Evolutionary conservation across 257 asterid genomes (phyloP).

Genomic region (Primulina eburnea): DNA sequence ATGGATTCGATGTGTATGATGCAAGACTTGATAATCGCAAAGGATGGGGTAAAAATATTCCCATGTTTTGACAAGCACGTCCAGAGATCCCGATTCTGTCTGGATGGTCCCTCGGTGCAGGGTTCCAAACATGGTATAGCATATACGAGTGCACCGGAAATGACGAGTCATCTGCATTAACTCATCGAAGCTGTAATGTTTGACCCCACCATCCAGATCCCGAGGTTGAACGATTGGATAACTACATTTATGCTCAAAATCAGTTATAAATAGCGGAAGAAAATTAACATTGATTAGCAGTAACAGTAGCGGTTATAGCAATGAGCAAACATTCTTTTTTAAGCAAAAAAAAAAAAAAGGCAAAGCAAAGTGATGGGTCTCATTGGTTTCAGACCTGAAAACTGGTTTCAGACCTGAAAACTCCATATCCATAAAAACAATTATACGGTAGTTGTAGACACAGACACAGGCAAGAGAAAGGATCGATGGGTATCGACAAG

Average conservation of each 20-base stretch:
- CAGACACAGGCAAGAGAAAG: too few relatives aligned
- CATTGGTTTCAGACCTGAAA: too few relatives aligned
- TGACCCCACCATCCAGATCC: not conserved
- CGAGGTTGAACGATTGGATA: not conserved
- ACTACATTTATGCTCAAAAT: not conserved
- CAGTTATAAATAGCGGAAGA: too few relatives aligned
- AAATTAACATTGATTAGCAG: too few relatives aligned
- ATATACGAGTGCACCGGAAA: not conserved
- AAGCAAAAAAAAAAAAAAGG: too few relatives aligned
- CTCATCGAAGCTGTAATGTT: not conserved
- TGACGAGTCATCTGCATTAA: not conserved
- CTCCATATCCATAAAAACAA: too few relatives aligned
- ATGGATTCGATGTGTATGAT: not conserved
- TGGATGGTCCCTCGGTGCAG: not conserved
- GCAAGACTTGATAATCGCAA: not conserved
- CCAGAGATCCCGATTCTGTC: not conserved
- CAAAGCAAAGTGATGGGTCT: too few relatives aligned
- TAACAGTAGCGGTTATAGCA: too few relatives aligned
- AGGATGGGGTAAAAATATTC: not conserved
- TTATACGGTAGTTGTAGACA: too few relatives aligned
- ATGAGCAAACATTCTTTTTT: too few relatives aligned
- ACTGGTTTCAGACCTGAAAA: too few relatives aligned
- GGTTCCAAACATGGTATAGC: not conserved
- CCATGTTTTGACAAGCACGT: not conserved
- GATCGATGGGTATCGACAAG: not conserved